A percentile compares a stretch with the other conserved stretches of the same genome.
Evolutionary conservation across 1,284 basidiomycete species (phyloP).

Genomic region (Cryptococcus floricola): DNA sequence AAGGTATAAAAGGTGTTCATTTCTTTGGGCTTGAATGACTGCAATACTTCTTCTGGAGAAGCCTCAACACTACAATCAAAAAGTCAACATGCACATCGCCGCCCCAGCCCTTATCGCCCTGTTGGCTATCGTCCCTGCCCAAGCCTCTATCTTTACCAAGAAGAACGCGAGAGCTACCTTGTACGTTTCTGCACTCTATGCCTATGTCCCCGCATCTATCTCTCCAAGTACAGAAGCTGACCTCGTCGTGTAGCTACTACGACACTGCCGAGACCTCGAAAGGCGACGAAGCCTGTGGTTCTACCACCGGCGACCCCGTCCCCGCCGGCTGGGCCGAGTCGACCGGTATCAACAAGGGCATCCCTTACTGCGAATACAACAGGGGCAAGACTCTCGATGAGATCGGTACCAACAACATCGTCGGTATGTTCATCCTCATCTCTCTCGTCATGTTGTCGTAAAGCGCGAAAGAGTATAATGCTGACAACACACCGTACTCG

Average conservation of each 20-base stretch:
- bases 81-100: too few species aligned
- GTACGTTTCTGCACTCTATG: too few species aligned
- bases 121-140: background rate
- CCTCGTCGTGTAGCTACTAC: slow-evolving; percentile 17
- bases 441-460: background rate
- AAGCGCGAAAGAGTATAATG: too few species aligned
- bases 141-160: slow-evolving; percentile 3
- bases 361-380: slow-evolving; percentile 13
- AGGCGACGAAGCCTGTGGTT: slow-evolving; percentile 8
- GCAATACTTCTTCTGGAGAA: too few species aligned
- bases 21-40: too few species aligned
- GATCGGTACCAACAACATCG: slow-evolving; percentile 21
- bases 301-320: slow-evolving; percentile 10
- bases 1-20: too few species aligned
- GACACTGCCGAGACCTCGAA: slow-evolving; percentile 10
- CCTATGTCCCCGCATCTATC: too few species aligned
- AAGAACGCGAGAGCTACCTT: too few species aligned
- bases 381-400: slow-evolving; percentile 12
- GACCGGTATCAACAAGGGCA: slow-evolving; percentile 13
- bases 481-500: too few species aligned
- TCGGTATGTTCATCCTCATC: slow-evolving; percentile 11
- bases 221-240: slow-evolving; percentile 1
- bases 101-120: too few species aligned
- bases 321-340: slow-evolving; percentile 9
- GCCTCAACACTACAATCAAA: too few species aligned